These are phyloP conservation scores for Casuarina cunninghamiana DNA, from an alignment of 306 rosid genomes.

Conservation along the genomic window DNA sequence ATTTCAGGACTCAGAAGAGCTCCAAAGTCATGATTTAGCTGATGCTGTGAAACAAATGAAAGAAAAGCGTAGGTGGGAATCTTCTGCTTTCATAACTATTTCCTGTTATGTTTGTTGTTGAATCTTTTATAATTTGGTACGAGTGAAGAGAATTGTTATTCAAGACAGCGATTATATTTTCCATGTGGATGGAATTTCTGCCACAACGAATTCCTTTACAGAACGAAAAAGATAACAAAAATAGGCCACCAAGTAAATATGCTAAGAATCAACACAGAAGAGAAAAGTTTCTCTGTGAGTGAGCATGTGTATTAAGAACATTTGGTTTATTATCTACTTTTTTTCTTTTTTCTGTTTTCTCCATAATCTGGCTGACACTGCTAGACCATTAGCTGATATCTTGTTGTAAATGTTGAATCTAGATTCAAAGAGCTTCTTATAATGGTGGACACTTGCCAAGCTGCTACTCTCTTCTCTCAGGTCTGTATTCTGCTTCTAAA, in stretches of 20 bases:
- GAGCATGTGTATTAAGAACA: not conserved
- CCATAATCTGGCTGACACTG: conserved; percentile 8
- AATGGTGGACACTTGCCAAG: conserved; percentile 99
- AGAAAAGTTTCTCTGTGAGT: not conserved
- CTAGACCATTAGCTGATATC: conserved; percentile 27
- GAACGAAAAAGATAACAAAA: too few species aligned
- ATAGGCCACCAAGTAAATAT: not conserved
- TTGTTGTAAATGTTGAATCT: conserved; percentile 25
- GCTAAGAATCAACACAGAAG: not conserved
- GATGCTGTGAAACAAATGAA: conserved; percentile 98
- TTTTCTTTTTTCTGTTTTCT: not conserved
- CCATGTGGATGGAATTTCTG: conserved; percentile 1
- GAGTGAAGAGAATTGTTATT: not conserved
- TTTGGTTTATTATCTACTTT: conserved; percentile 1
- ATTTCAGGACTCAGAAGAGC: conserved; percentile 97
- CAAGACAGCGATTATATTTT: not conserved
- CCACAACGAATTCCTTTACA: not conserved
- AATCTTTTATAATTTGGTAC: not conserved
- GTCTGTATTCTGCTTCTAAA: conserved; percentile 39
- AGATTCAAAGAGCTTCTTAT: conserved; percentile 98
- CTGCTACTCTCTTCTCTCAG: conserved; percentile 94
- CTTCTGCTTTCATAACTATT: conserved; percentile 7
- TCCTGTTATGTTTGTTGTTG: not conserved
- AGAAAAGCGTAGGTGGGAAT: conserved; percentile 77
- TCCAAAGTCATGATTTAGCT: conserved; percentile 98